Evolutionary conservation across 179 eudicot species (phyloP).

Genomic region (Silene vulgaris): DNA sequence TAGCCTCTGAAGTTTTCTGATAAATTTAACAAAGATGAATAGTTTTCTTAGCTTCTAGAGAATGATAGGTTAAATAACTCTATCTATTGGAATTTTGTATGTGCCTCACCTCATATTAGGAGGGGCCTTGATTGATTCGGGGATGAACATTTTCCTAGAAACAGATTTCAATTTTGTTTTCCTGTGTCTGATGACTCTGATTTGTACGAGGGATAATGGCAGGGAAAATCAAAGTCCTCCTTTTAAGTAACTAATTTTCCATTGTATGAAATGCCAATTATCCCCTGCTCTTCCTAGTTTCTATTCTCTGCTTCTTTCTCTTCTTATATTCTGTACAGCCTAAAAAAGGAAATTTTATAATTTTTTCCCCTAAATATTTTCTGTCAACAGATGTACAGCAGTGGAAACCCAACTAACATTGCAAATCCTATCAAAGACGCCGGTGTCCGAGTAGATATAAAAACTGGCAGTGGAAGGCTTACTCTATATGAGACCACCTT

Average conservation of each 20-base stretch:
- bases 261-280: too few relatives aligned
- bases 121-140: too few relatives aligned
- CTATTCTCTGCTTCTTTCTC: neutral
- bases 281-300: too few relatives aligned
- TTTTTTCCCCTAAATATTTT: neutral
- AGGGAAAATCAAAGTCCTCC: too few relatives aligned
- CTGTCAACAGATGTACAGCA: conserved; percentile 81
- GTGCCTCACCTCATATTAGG: too few relatives aligned
- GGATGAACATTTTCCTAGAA: too few relatives aligned
- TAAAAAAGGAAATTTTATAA: neutral
- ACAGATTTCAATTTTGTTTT: too few relatives aligned
- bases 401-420: conserved; percentile 94
- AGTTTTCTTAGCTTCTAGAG: neutral
- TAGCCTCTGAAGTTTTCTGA: neutral
- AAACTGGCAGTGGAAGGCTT: conserved; percentile 69
- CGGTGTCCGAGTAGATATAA: conserved; percentile 76
- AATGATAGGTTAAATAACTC: neutral
- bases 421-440: conserved; percentile 92
- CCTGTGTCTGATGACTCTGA: too few relatives aligned
- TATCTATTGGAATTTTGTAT: neutral
- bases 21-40: neutral
- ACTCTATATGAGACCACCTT: conserved; percentile 71
- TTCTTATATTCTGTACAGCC: neutral
- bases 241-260: too few relatives aligned
- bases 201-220: too few relatives aligned